phyloP scores from a whole-genome alignment of 2,329 filamentous ascomycete species.

The Fusarium guadeloupense region DNA sequence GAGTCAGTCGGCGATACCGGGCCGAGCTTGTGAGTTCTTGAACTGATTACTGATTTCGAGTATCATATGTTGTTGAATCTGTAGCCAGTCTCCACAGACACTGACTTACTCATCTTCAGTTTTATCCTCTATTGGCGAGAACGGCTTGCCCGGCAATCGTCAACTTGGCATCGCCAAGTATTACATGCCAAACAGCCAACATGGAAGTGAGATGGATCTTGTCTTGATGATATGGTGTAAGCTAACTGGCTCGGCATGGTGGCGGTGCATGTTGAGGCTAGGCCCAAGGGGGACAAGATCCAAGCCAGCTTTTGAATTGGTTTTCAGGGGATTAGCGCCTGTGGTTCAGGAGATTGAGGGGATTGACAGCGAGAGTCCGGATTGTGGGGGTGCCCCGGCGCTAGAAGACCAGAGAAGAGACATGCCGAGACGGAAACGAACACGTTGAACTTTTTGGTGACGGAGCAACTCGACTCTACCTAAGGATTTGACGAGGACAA shows the following conservation, averaged over 20 bases:
- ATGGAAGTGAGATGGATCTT: constrained; percentile 1
- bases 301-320: constrained; percentile 13
- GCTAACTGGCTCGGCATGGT: constrained; percentile 34
- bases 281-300: constrained; percentile 1
- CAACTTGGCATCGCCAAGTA: constrained; percentile 30
- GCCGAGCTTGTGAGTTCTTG: not conserved
- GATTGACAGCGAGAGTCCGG: constrained; percentile 15
- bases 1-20: constrained; percentile 13
- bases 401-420: constrained; percentile 26
- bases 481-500: not conserved
- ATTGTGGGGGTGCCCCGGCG: constrained; percentile 32
- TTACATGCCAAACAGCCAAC: constrained; percentile 12
- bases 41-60: constrained; percentile 12
- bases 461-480: constrained; percentile 3
- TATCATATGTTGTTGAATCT: constrained; percentile 15
- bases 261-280: constrained; percentile 33
- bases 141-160: constrained; percentile 31
- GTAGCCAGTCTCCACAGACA: constrained; percentile 16
- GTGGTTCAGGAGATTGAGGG: not conserved
- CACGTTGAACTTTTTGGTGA: constrained; percentile 44
- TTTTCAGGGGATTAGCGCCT: constrained; percentile 22
- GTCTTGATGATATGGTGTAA: constrained; percentile 26
- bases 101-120: constrained; percentile 18
- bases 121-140: constrained; percentile 29
- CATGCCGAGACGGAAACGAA: constrained; percentile 42